A percentile compares a stretch with the other conserved stretches of the same genome.
Conservation (phyloP, 805 yeast species). For the Phaffomyces antillensis region DNA sequence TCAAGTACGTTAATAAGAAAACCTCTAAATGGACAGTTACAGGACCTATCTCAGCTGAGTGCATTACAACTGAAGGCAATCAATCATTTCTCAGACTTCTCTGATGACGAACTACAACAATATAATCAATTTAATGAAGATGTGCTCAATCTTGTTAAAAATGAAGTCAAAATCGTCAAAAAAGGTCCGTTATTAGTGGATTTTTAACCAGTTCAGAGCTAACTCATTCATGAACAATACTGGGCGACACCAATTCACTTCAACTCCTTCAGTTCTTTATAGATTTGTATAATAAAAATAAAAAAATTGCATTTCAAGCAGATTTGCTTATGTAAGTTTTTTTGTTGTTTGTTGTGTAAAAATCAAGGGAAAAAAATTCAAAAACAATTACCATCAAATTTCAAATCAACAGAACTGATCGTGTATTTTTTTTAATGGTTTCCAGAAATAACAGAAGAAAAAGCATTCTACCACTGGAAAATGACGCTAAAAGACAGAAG, state of each 20-base stretch:
- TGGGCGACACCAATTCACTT: too few relatives aligned
- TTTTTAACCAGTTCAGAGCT: background rate
- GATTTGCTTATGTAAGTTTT: background rate
- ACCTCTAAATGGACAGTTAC: conserved; percentile 10
- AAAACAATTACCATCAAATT: too few relatives aligned
- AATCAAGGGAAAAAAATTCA: background rate
- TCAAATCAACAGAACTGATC: too few relatives aligned
- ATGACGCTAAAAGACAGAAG: conserved; percentile 14
- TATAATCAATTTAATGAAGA: conserved; percentile 9
- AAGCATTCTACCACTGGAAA: background rate
- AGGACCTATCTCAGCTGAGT: conserved; percentile 3
- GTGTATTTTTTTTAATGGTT: conserved; percentile 10
- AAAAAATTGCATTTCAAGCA: too few relatives aligned
- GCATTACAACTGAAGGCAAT: conserved; percentile 6
- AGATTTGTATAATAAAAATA: too few relatives aligned
- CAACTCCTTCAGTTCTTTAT: too few relatives aligned
- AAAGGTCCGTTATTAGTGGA: conserved; percentile 18
- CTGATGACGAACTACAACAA: conserved; percentile 6
- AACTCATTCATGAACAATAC: too few relatives aligned
- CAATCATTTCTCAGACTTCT: conserved; percentile 2
- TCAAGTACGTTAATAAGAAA: conserved; percentile 1
- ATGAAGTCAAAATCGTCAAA: conserved; percentile 9
- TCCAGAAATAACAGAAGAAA: conserved; percentile 13
- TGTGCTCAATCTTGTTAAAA: conserved; percentile 9
- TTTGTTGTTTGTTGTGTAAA: too few relatives aligned